A percentile compares a stretch with the other conserved stretches of the same genome.
Evolutionary conservation across 2,329 filamentous ascomycete species (phyloP).

Genomic region (Neophaeococcomyces aloes): DNA sequence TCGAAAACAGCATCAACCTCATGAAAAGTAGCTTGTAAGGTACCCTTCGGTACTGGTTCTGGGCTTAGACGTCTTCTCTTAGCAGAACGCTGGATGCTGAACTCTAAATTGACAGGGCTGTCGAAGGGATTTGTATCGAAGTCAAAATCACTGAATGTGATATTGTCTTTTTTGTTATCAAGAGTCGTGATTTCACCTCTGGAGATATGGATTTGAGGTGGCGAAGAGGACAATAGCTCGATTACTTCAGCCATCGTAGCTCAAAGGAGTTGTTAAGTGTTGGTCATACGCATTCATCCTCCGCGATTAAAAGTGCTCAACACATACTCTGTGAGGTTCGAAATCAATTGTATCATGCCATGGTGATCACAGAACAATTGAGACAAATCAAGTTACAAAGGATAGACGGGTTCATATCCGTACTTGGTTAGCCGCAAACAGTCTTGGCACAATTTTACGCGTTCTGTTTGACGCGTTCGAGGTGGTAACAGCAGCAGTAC

Average conservation of each 20-base stretch:
- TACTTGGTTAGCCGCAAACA: constrained; percentile 1
- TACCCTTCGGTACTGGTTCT: neutral
- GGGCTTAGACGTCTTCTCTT: constrained; percentile 27
- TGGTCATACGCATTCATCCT: too few relatives aligned
- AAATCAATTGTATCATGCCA: too few relatives aligned
- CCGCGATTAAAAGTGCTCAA: too few relatives aligned
- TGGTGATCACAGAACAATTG: too few relatives aligned
- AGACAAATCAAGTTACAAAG: too few relatives aligned
- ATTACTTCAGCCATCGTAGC: neutral
- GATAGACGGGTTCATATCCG: too few relatives aligned
- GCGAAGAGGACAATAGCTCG: constrained; percentile 5
- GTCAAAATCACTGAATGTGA: neutral
- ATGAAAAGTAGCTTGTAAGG: neutral
- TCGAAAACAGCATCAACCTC: constrained; percentile 8
- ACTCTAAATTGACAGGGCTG: constrained; percentile 20
- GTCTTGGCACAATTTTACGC: constrained; percentile 2
- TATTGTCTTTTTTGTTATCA: too few relatives aligned
- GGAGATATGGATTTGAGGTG: constrained; percentile 6
- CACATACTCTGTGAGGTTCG: too few relatives aligned
- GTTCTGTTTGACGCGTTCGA: neutral
- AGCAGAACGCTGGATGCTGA: constrained; percentile 14
- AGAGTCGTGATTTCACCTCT: too few relatives aligned
- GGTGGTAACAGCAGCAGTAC: neutral
- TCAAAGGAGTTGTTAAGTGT: too few relatives aligned
- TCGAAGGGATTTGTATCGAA: constrained; percentile 24